These are phyloP conservation scores for Trametes meyenii DNA, from an alignment of 768 basidiomycete species.

Conservation along the genomic window DNA sequence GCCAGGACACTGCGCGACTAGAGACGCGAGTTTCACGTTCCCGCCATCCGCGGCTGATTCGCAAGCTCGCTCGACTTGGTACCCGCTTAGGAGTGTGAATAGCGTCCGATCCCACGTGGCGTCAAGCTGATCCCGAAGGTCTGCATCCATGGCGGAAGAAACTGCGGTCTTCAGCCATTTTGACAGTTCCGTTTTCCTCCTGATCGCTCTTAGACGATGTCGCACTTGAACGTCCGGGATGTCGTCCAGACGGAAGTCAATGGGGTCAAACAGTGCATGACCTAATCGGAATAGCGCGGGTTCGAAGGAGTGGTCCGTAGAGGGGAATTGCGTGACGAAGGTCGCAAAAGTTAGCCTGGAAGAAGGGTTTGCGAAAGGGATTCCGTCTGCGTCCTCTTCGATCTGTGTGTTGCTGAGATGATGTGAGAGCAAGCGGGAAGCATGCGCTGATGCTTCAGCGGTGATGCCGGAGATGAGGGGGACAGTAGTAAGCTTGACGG, in stretches of 20 bases:
- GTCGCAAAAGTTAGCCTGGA: slow-evolving; percentile 73
- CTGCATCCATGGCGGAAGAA: slow-evolving; percentile 68
- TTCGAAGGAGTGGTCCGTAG: slow-evolving; percentile 71
- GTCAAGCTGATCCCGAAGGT: slow-evolving; percentile 55
- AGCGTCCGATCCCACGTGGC: slow-evolving; percentile 52
- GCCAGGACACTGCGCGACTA: slow-evolving; percentile 86
- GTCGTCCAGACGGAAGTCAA: slow-evolving; percentile 63
- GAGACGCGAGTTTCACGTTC: slow-evolving; percentile 83
- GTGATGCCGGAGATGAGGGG: slow-evolving; percentile 41
- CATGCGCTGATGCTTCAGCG: slow-evolving; percentile 42
- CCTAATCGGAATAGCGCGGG: slow-evolving; percentile 88
- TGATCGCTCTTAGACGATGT: slow-evolving; percentile 60
- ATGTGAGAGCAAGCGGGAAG: slow-evolving; percentile 70
- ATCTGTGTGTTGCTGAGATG: slow-evolving; percentile 78
- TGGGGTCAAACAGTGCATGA: slow-evolving; percentile 83
- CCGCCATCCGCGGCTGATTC: slow-evolving; percentile 72
- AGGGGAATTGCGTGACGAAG: slow-evolving; percentile 70
- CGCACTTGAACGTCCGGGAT: slow-evolving; percentile 62
- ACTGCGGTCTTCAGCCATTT: slow-evolving; percentile 83
- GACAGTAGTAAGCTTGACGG: slow-evolving; percentile 53
- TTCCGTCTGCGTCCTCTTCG: slow-evolving; percentile 63
- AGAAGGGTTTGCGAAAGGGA: slow-evolving; percentile 71
- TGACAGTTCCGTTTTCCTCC: slow-evolving; percentile 79
- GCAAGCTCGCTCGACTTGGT: slow-evolving; percentile 86
- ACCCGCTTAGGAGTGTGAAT: slow-evolving; percentile 82